A percentile compares a stretch with the other conserved stretches of the same genome.
Evolutionary conservation across 208 protist genomes (phyloP).

Genomic region (Angomonas deanei): DNA sequence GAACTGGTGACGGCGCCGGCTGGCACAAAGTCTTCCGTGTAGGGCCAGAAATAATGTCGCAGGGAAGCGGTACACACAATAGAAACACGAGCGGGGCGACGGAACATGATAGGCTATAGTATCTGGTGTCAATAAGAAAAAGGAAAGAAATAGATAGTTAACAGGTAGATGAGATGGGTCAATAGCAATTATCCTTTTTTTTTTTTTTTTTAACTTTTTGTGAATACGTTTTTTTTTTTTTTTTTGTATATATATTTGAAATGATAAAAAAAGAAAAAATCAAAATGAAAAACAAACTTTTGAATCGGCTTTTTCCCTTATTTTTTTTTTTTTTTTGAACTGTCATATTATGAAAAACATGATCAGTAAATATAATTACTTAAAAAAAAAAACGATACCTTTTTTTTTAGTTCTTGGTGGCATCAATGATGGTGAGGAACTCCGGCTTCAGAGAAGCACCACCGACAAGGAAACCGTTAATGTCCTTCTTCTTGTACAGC

Average conservation of each 20-base stretch:
- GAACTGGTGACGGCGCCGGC: conserved; percentile 38
- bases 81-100: not conserved
- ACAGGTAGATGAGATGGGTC: not conserved
- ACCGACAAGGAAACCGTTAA: conserved; percentile 99
- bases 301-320: conserved; percentile 1
- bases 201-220: too few relatives aligned
- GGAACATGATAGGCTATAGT: too few relatives aligned
- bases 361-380: not conserved
- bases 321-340: not conserved
- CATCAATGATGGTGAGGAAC: conserved; percentile 94
- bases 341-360: not conserved
- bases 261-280: not conserved
- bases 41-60: conserved; percentile 73
- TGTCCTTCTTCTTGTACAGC: conserved; percentile 89
- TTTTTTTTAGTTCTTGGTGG: conserved; percentile 36
- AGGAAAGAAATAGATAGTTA: conserved; percentile 14
- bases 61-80: conserved; percentile 4
- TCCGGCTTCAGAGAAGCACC: conserved; percentile 96
- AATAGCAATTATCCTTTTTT: conserved; percentile 1
- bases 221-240: not conserved
- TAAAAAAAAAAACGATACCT: conserved; percentile 9
- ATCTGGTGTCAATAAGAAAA: conserved; percentile 5
- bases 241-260: too few relatives aligned
- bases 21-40: conserved; percentile 76
- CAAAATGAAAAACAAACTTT: conserved; percentile 2